Conservation (phyloP, 208 protist genomes). For the Leptomonas pyrrhocoris region DNA sequence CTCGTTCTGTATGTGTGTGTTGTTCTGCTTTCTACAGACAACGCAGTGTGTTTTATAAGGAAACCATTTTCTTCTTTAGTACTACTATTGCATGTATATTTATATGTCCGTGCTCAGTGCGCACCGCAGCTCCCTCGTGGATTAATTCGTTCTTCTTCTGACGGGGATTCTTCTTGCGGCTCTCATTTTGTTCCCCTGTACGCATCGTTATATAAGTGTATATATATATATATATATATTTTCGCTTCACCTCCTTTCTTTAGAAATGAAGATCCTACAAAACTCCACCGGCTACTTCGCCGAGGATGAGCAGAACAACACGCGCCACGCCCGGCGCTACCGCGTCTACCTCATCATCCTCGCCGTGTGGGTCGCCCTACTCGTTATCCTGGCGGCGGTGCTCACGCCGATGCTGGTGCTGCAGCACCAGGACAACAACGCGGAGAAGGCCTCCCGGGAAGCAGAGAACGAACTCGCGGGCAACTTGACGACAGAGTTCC, state of each 20-base stretch:
- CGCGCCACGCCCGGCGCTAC: constrained; percentile 26
- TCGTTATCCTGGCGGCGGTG: constrained; percentile 43
- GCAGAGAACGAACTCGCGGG: constrained; percentile 19
- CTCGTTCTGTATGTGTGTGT: no score
- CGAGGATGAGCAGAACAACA: constrained; percentile 34
- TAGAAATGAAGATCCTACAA: constrained; percentile 22
- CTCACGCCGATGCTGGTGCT: constrained; percentile 41
- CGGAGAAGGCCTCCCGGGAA: constrained; percentile 2
- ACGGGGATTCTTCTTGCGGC: no score
- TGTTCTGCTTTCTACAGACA: no score
- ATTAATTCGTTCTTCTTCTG: no score
- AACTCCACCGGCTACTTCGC: constrained; percentile 18
- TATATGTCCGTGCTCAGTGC: no score
- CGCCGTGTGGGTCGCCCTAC: constrained; percentile 27
- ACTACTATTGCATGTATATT: no score
- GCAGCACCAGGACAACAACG: constrained; percentile 22
- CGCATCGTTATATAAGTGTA: neutral
- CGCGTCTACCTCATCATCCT: constrained; percentile 36
- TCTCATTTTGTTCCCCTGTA: neutral
- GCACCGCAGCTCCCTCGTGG: no score
- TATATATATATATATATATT: neutral
- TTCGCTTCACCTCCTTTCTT: neutral
- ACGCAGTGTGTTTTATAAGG: no score
- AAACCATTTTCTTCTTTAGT: no score
- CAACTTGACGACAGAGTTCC: constrained; percentile 36